Conservation (phyloP, 2,329 filamentous ascomycete genomes). For the Epichloe uncinata region DNA sequence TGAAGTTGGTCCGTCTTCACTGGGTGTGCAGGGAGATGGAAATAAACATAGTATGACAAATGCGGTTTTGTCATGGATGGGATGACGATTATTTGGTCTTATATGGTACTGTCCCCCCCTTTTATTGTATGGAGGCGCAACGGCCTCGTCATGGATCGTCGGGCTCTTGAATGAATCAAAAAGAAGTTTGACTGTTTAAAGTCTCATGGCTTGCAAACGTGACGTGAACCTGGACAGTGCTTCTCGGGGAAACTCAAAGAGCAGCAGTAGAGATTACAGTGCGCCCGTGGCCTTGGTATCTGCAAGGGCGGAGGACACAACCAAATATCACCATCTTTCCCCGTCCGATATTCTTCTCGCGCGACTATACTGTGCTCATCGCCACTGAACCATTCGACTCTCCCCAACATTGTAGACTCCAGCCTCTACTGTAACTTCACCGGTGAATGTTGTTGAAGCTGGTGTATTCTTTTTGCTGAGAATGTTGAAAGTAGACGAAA, state of each 20-base stretch:
- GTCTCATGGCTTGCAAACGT: neutral
- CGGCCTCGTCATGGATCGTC: slow-evolving; percentile 22
- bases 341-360: too few species aligned
- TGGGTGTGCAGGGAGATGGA: slow-evolving; percentile 25
- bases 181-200: slow-evolving; percentile 16
- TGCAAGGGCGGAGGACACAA: too few species aligned
- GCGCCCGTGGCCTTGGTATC: too few species aligned
- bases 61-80: neutral
- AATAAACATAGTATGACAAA: neutral
- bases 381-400: too few species aligned
- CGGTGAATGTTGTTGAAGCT: too few species aligned
- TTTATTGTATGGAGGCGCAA: slow-evolving; percentile 18
- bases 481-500: too few species aligned
- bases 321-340: too few species aligned
- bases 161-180: slow-evolving; percentile 22
- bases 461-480: too few species aligned
- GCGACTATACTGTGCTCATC: too few species aligned
- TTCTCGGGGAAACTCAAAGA: neutral
- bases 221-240: neutral
- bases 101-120: too few species aligned
- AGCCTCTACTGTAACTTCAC: too few species aligned
- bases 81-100: neutral
- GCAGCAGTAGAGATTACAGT: neutral
- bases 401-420: too few species aligned
- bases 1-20: slow-evolving; percentile 13